These are phyloP conservation scores for Zoysia pacifica DNA, from an alignment of 176 grass and related monocot species.

Conservation along the genomic window DNA sequence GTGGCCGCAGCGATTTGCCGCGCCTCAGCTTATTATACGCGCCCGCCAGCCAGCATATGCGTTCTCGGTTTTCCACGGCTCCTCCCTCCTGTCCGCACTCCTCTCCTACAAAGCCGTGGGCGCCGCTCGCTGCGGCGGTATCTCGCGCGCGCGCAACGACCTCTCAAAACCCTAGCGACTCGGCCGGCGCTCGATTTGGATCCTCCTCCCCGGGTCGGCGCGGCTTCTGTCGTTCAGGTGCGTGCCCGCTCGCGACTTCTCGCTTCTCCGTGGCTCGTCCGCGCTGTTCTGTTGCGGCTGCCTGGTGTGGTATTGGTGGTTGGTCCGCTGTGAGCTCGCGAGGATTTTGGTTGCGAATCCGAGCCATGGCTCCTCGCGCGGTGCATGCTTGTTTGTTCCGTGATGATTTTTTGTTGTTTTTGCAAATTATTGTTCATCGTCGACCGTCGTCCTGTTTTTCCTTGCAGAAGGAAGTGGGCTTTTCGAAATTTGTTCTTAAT, in stretches of 20 bases:
- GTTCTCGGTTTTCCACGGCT: conserved; percentile 40
- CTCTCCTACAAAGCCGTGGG: conserved; percentile 41
- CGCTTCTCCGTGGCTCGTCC: background rate
- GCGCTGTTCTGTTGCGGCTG: background rate
- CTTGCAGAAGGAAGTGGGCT: background rate
- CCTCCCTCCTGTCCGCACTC: background rate
- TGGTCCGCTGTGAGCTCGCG: background rate
- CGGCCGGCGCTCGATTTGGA: conserved; percentile 19
- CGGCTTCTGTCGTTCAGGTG: conserved; percentile 37
- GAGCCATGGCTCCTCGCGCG: background rate
- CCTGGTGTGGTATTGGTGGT: background rate
- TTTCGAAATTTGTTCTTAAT: background rate
- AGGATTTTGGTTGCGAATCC: conserved; percentile 4
- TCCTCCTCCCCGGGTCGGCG: background rate
- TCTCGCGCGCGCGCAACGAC: conserved; percentile 27
- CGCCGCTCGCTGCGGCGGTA: conserved; percentile 42
- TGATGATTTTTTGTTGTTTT: conserved; percentile 26
- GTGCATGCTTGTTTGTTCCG: background rate
- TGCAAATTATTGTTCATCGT: background rate
- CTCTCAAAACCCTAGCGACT: conserved; percentile 32
- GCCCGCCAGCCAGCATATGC: conserved; percentile 10
- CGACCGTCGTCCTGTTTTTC: background rate
- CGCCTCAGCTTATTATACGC: conserved; percentile 30
- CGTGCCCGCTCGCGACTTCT: conserved; percentile 19
- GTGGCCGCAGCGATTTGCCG: conserved; percentile 43